phyloP scores from a whole-genome alignment of 768 basidiomycete genomes.

The Mycena albidolilacea region DNA sequence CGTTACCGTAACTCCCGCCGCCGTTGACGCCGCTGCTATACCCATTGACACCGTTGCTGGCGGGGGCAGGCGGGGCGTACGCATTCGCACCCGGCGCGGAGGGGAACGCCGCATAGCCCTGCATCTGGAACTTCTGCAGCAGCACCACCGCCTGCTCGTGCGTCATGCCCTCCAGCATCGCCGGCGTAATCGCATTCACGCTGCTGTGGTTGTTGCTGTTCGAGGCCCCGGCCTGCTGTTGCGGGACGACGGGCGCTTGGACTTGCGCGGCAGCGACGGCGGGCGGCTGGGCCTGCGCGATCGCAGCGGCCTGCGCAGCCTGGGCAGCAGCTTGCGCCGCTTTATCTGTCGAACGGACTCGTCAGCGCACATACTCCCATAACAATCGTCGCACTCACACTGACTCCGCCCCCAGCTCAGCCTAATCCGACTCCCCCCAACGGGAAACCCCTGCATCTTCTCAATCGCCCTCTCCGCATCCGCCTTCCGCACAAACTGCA shows the following conservation, averaged over 20 bases:
- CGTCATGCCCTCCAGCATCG: too few species aligned
- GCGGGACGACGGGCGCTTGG: conserved; percentile 3
- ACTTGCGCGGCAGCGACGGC: neutral
- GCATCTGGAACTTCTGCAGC: too few species aligned
- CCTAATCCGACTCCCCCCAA: conserved; percentile 92
- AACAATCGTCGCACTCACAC: conserved; percentile 62
- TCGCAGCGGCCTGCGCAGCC: conserved; percentile 48
- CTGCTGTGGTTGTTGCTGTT: neutral
- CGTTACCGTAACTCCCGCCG: neutral
- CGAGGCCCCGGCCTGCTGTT: conserved; percentile 3
- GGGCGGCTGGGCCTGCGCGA: conserved; percentile 42
- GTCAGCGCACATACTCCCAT: too few species aligned
- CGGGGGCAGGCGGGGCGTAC: too few species aligned
- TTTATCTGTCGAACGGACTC: conserved; percentile 69
- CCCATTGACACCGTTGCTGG: too few species aligned
- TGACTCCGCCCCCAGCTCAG: conserved; percentile 96
- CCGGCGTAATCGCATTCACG: too few species aligned
- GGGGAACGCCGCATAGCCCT: too few species aligned
- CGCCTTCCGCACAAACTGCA: conserved; percentile 89
- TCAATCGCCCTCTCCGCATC: conserved; percentile 73
- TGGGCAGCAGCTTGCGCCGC: conserved; percentile 90
- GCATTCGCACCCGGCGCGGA: too few species aligned
- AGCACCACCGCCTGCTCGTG: too few species aligned
- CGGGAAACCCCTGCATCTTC: conserved; percentile 97
- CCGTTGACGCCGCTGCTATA: too few species aligned